phyloP scores from a whole-genome alignment of 345 rosid species.

The Salix suchowensis region DNA sequence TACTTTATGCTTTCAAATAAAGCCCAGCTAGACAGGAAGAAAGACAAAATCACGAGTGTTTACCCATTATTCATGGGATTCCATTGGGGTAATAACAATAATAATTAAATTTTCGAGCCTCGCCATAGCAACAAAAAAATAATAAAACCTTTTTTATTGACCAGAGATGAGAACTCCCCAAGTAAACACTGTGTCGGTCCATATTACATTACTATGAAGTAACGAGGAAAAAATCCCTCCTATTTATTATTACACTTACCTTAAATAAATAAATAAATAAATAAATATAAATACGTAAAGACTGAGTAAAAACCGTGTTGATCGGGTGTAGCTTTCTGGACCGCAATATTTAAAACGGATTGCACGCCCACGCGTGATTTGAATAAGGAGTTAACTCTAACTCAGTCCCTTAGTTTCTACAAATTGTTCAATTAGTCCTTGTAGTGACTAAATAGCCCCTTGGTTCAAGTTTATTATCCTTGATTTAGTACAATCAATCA shows the following conservation, averaged over 20 bases:
- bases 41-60: neutral
- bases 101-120: too few relatives aligned
- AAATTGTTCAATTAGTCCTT: neutral
- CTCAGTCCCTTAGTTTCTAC: neutral
- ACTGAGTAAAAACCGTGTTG: neutral
- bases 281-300: rapidly evolving
- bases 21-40: neutral
- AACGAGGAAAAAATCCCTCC: neutral
- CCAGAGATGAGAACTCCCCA: too few relatives aligned
- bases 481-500: too few relatives aligned
- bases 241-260: neutral
- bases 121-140: too few relatives aligned
- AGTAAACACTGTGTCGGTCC: neutral
- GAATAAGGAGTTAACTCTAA: neutral
- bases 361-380: neutral
- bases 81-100: neutral
- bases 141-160: too few relatives aligned
- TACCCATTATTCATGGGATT: too few relatives aligned
- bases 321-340: neutral
- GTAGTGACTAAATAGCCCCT: neutral
- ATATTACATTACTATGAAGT: neutral
- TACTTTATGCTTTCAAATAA: too few relatives aligned
- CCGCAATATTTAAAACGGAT: neutral
- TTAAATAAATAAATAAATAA: too few relatives aligned
- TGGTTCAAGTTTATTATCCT: too few relatives aligned